A percentile compares a stretch with the other conserved stretches of the same genome.
These are phyloP conservation scores for Metarhizium humberi DNA, from an alignment of 2,329 filamentous ascomycete species.

Conservation along the genomic window DNA sequence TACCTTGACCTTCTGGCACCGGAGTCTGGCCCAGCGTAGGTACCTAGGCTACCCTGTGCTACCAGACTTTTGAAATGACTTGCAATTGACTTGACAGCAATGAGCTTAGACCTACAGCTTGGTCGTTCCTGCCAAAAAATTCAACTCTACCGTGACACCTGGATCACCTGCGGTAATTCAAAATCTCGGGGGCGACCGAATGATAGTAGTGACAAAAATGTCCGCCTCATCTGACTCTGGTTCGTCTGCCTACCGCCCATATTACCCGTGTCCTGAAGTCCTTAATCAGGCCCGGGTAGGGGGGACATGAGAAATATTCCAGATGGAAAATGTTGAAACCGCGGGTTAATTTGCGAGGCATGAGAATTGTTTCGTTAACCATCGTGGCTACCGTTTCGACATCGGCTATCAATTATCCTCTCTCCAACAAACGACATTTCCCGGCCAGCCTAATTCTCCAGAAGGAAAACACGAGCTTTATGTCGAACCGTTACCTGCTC, in stretches of 20 bases:
- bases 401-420: constrained; percentile 13
- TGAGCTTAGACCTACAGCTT: neutral
- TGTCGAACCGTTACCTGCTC: neutral
- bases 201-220: neutral
- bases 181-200: neutral
- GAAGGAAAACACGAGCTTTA: neutral
- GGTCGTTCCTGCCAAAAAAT: neutral
- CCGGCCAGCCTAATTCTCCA: neutral
- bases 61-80: too few species aligned
- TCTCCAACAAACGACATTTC: constrained; percentile 7
- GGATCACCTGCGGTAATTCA: neutral
- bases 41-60: too few species aligned
- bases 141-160: neutral
- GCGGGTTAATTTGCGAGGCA: constrained; percentile 17
- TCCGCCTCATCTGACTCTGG: neutral
- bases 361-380: constrained; percentile 17
- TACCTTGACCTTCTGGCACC: too few species aligned
- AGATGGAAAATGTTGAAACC: constrained; percentile 3
- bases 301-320: neutral
- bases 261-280: too few species aligned
- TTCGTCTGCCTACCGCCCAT: too few species aligned
- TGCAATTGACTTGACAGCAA: too few species aligned
- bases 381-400: constrained; percentile 17
- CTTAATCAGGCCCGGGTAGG: neutral
- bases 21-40: too few species aligned